A percentile compares a stretch with the other conserved stretches of the same genome.
phyloP scores from a whole-genome alignment of 768 basidiomycete species.

The Leccinum variicolor region DNA sequence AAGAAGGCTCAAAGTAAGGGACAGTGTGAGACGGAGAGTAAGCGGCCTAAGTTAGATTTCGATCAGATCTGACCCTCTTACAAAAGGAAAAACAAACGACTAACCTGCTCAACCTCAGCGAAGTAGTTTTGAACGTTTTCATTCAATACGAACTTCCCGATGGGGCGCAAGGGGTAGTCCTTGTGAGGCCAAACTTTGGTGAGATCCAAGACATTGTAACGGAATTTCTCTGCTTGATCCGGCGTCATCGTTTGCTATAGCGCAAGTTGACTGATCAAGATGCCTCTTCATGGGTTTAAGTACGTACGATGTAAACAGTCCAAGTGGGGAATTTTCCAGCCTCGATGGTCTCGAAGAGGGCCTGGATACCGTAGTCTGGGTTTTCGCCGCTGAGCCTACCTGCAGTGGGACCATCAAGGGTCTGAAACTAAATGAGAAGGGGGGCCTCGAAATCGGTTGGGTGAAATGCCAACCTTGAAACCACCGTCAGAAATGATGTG shows the following conservation, averaged over 20 bases:
- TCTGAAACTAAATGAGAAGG: slow-evolving; percentile 38
- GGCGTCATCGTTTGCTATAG: slow-evolving; percentile 87
- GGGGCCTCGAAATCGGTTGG: neutral
- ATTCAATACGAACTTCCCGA: slow-evolving; percentile 83
- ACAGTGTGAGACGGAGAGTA: slow-evolving; percentile 88
- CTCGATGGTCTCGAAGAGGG: slow-evolving; percentile 81
- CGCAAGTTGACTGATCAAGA: slow-evolving; percentile 7
- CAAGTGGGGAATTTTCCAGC: slow-evolving; percentile 77
- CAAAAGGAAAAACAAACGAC: slow-evolving; percentile 30
- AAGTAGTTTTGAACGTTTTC: slow-evolving; percentile 86
- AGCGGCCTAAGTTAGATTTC: slow-evolving; percentile 45
- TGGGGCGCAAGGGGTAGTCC: slow-evolving; percentile 81
- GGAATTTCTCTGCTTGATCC: slow-evolving; percentile 86
- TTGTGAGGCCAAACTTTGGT: slow-evolving; percentile 91
- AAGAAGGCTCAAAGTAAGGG: slow-evolving; percentile 85
- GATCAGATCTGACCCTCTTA: slow-evolving; percentile 5
- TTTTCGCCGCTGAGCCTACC: slow-evolving; percentile 64
- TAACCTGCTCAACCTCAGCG: slow-evolving; percentile 89
- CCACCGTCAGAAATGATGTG: slow-evolving; percentile 79
- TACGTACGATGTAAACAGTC: slow-evolving; percentile 79
- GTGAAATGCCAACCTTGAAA: slow-evolving; percentile 54
- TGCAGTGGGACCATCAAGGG: slow-evolving; percentile 67
- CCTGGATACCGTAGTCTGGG: slow-evolving; percentile 81
- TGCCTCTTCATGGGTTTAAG: neutral
- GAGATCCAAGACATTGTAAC: slow-evolving; percentile 86